These are phyloP conservation scores for Erysimum cheiranthoides DNA, from an alignment of 345 rosid species.

Conservation along the genomic window DNA sequence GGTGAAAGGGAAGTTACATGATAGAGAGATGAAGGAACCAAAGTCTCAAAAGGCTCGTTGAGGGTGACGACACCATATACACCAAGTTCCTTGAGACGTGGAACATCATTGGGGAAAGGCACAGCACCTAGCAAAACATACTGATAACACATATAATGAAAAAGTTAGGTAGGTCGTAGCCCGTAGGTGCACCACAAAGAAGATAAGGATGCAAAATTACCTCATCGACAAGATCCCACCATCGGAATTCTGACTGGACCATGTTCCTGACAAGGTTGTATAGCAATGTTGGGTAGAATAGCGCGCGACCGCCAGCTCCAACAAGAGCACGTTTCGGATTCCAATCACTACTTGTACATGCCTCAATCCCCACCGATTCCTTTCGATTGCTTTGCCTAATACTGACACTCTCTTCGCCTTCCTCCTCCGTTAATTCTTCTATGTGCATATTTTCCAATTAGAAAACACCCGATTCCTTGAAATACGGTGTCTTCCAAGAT, in stretches of 20 bases:
- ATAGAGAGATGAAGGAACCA: constrained; percentile 59
- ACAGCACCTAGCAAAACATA: constrained; percentile 1
- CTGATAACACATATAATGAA: neutral
- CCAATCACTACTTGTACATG: neutral
- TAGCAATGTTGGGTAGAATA: neutral
- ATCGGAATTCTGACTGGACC: neutral
- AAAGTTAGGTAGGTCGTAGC: too few relatives aligned
- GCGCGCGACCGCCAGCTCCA: constrained; percentile 3
- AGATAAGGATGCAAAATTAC: neutral
- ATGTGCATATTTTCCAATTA: neutral
- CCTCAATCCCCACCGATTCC: neutral
- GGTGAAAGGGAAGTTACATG: constrained; percentile 25
- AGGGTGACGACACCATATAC: constrained; percentile 60
- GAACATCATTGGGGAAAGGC: constrained; percentile 1
- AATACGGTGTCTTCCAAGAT: neutral
- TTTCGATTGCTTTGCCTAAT: neutral
- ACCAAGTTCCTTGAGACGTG: constrained; percentile 53
- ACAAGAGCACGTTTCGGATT: neutral
- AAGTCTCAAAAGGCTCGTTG: constrained; percentile 63
- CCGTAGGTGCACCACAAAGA: too few relatives aligned
- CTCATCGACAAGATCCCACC: constrained; percentile 1
- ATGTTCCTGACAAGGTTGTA: neutral
- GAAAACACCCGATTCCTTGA: neutral
- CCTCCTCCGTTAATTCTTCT: neutral
- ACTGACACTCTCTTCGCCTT: neutral